Evolutionary conservation across 257 asterid species (phyloP), one percentile per base, ranked within the genome.

Genomic region (Nemophila menziesii): DNA sequence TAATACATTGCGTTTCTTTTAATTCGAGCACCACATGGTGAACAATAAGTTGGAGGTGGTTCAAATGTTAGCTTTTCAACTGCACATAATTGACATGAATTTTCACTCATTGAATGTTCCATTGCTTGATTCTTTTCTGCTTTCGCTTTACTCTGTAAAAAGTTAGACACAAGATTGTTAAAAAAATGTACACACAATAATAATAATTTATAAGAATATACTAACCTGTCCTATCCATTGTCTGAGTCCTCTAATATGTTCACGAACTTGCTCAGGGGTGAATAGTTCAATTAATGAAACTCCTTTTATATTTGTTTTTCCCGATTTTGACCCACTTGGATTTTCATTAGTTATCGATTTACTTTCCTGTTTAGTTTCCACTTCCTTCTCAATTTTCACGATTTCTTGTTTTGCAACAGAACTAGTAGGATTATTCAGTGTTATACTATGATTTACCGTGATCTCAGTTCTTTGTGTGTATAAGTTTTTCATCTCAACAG

Each of bases 171-270:
- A 33, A 58, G 20, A 53, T n/a, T 15, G 11, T 11, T 21, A 15
- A 24, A 51, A 43, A 24, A 18, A 5, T 6, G 57, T 1, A 21
- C 11, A 11, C 36, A 29, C 2, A 29, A 5, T 29, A 29, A 7
- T 10, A 2, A 7, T 29, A 10, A 29, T 29, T 13, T 7, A 2
- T 13, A 29, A 29, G 36, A 29, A 29, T 29, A 29, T 29, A 41
- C 86, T 59, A 56, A 85, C 99, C 96, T 90, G 99, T 66, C 99
- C 99, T 38, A 85, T 67, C 99, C 99, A 90, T 74, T 63, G 89
- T 54, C 96, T 70, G 48, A 90, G 94, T 56, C 99, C 87, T 55
- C 20, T 55, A 51, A 85, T 85, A 63, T 90, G 99, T 64, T 71
- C 69, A 49, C 77, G 74, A 53, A 82, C 89, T 71, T 85, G 83